Evolutionary conservation across 257 asterid species (phyloP).

Genomic region (Solanum verrucosum): DNA sequence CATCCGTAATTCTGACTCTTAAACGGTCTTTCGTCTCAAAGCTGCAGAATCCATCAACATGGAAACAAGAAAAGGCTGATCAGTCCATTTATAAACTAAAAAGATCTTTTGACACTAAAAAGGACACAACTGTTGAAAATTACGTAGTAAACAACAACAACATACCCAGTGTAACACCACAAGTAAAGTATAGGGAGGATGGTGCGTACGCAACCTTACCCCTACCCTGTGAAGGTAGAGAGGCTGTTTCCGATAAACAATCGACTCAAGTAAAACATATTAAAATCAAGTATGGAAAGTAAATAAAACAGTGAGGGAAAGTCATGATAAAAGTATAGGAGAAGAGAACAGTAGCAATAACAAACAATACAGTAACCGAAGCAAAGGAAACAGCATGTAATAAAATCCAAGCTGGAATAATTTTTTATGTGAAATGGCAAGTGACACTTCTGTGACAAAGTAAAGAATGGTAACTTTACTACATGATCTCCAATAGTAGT

Average conservation of each 20-base stretch:
- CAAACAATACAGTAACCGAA: neutral
- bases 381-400: neutral
- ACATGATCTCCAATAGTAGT: too few relatives aligned
- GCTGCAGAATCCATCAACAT: neutral
- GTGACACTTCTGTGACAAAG: too few relatives aligned
- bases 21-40: neutral
- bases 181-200: neutral
- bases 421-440: too few relatives aligned
- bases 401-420: too few relatives aligned
- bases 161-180: neutral
- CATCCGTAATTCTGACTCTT: conserved; percentile 5
- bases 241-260: neutral
- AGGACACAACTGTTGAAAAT: neutral
- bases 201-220: neutral
- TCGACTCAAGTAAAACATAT: neutral
- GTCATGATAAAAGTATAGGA: too few relatives aligned
- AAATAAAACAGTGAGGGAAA: neutral
- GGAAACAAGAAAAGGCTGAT: neutral
- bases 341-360: neutral
- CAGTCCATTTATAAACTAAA: neutral
- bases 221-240: neutral
- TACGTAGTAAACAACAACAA: neutral
- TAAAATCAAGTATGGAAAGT: neutral
- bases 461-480: too few relatives aligned
- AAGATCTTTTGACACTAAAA: neutral